Evolutionary conservation across 2,329 filamentous ascomycete species (phyloP).

Genomic region (Arthrobotrys iridis): DNA sequence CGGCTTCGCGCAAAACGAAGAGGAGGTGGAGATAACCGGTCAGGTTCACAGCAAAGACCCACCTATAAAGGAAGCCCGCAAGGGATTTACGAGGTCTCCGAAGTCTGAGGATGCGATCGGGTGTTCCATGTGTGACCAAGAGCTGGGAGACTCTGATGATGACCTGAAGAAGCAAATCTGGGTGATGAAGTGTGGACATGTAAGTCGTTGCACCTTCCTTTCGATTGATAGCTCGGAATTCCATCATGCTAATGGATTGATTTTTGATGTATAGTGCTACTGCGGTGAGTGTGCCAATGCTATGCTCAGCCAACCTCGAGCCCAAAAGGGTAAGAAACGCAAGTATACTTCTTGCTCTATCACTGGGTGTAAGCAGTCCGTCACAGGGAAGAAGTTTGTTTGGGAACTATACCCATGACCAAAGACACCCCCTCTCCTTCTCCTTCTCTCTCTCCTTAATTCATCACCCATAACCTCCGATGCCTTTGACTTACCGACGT

Average conservation of each 20-base stretch:
- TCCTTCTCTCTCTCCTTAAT: background rate
- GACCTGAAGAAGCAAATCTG: conserved; percentile 82
- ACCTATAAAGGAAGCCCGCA: conserved; percentile 71
- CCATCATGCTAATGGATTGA: conserved; percentile 17
- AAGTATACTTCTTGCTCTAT: conserved; percentile 50
- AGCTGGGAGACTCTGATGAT: conserved; percentile 75
- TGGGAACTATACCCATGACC: conserved; percentile 42
- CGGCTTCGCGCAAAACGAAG: conserved; percentile 60
- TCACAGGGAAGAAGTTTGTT: conserved; percentile 39
- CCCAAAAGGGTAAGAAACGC: conserved; percentile 49
- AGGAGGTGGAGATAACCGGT: conserved; percentile 63
- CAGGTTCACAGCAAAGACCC: conserved; percentile 66
- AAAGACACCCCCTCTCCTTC: background rate
- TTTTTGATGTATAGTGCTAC: conserved; percentile 63
- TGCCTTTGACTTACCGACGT: background rate
- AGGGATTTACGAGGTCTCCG: conserved; percentile 84
- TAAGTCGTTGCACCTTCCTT: conserved; percentile 63
- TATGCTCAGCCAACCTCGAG: conserved; percentile 58
- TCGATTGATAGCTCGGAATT: conserved; percentile 14
- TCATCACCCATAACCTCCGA: background rate
- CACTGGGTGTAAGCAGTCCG: conserved; percentile 48
- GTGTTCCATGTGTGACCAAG: conserved; percentile 86
- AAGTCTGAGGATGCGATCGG: conserved; percentile 77
- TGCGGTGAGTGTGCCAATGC: conserved; percentile 66
- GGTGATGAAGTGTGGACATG: conserved; percentile 92